Percentiles rank a stretch among this genome's conserved stretches.
phyloP scores from a whole-genome alignment of 257 asterid species.

The Solanum tarapatanum region DNA sequence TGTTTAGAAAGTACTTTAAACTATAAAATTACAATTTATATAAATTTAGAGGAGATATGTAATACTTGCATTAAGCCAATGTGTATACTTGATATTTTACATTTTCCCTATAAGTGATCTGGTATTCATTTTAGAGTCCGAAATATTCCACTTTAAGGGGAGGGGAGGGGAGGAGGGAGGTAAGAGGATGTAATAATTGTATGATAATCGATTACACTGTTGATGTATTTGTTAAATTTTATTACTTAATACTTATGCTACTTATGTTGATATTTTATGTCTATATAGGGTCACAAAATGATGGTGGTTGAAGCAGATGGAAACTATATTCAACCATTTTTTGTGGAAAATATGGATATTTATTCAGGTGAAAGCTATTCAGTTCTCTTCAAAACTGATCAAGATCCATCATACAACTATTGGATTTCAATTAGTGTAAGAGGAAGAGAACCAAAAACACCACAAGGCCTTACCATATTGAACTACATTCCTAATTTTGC shows the following conservation, averaged over 20 bases:
- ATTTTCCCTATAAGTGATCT: neutral
- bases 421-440: conserved; percentile 52
- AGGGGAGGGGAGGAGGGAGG: neutral
- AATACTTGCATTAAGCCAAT: neutral
- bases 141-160: neutral
- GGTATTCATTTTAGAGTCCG: neutral
- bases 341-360: conserved; percentile 52
- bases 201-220: neutral
- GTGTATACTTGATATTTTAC: neutral
- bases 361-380: conserved; percentile 85
- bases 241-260: neutral
- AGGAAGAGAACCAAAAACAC: conserved; percentile 67
- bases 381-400: conserved; percentile 46
- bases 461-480: conserved; percentile 55
- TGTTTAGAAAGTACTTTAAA: neutral
- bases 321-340: conserved; percentile 53
- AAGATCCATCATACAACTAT: conserved; percentile 44
- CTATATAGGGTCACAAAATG: conserved; percentile 59
- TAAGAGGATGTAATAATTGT: neutral
- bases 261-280: neutral
- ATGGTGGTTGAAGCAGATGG: conserved; percentile 80
- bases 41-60: no score
- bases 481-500: conserved; percentile 38
- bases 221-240: neutral
- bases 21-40: neutral